Base-by-base conservation (phyloP, 352 stramenopile species). In the Phytophthora citricola region DNA sequence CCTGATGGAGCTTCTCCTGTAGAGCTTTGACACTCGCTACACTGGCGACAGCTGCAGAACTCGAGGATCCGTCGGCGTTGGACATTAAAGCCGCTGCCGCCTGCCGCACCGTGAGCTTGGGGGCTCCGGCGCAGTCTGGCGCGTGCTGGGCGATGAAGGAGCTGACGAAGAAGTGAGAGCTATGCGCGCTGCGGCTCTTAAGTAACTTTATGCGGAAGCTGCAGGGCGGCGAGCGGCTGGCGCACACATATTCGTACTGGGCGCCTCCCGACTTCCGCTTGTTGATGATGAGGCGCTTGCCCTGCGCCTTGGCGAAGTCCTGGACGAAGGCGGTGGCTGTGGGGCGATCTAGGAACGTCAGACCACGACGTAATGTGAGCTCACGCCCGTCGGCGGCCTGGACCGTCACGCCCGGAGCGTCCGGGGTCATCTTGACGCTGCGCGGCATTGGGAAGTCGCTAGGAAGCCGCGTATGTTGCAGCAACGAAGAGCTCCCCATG, bases 231-330 rank as follows among this genome's bases (percentile, higher is more conserved):
- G 47, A 29, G 22, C 59, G 51, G 29, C 71, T 75, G 14, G 58
- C 71, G 45, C 71, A 78, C 5, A 75, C 71, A 45, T 78, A 78
- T 51, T 75, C 66, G 62, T 78, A 78, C 48, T 78, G 71, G 0
- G 71, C 71, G 40, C 71, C 71, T 34, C 71, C 71, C 7, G 66
- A 75, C 47, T 78, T 78, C 24, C 69, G 68, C 62, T 75, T 75
- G 58, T 78, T 75, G 47, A 78, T 78, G 9, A 78, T 53, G 9
- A 78, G 48, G 5, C 71, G 71, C 58, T 78, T 78, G 43, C 71
- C 66, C 58, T 78, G 71, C 22, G 71, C 71, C 55, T 78, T 78
- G 43, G 71, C 71, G 31, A 78, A 78, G 46, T 78, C 71, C 58
- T 78, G 71, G 48, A 78, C 72, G 56, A 78, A 78, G 1, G 58